A percentile compares a stretch with the other conserved stretches of the same genome.
These are phyloP conservation scores for Zopfochytrium polystomum DNA, from an alignment of 371 early-diverging fungal genomes.

Conservation along the genomic window DNA sequence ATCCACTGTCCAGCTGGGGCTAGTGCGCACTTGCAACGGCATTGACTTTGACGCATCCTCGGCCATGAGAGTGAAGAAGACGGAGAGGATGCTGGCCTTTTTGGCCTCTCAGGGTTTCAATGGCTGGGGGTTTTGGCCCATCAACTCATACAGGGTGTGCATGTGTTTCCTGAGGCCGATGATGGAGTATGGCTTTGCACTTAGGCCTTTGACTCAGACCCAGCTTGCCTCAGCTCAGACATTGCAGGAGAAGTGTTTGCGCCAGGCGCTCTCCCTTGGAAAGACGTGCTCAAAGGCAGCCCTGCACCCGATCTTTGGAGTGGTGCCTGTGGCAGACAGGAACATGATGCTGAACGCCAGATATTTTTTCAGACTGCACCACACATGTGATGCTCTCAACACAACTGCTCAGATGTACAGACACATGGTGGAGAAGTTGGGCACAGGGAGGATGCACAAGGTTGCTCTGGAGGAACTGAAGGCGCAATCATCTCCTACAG, in stretches of 20 bases:
- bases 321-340: background rate
- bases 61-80: background rate
- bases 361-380: slow-evolving; percentile 13
- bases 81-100: background rate
- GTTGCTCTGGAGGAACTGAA: background rate
- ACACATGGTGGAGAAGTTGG: background rate
- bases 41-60: background rate
- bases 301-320: slow-evolving; percentile 6
- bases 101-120: slow-evolving; percentile 4
- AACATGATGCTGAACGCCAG: slow-evolving; percentile 11
- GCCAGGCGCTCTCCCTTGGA: background rate
- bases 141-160: background rate
- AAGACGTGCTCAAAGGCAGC: background rate
- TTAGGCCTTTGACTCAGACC: slow-evolving; percentile 1
- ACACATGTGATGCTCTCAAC: slow-evolving; percentile 3
- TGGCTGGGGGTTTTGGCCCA: slow-evolving; percentile 5
- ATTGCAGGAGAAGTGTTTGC: slow-evolving; percentile 4
- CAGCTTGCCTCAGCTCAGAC: background rate
- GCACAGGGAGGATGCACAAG: background rate
- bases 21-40: background rate
- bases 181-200: slow-evolving; percentile 16
- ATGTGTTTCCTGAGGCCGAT: slow-evolving; percentile 8
- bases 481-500: background rate
- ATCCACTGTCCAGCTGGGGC: slow-evolving; percentile 7
- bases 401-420: slow-evolving; percentile 9